Evolutionary conservation across 164 flowering plant genomes (phyloP), one percentile per base, ranked within the genome.

Genomic region (Vitis riparia): DNA sequence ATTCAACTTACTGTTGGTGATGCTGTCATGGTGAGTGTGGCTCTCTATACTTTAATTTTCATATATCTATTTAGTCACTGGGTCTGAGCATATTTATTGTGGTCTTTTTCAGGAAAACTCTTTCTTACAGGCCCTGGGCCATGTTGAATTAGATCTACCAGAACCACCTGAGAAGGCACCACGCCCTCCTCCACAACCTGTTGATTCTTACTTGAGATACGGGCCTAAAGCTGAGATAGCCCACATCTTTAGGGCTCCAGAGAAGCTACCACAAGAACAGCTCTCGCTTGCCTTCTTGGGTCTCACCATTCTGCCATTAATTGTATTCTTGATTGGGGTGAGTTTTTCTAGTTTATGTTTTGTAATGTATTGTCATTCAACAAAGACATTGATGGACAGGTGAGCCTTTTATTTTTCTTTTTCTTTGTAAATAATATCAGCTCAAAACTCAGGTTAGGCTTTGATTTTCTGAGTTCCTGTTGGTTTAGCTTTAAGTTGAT

Each of bases 1-100:
- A 79, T 93, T 78, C 85, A 93, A 79, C 91, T 96, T 16, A 80
- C 93, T 47, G 87, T 96, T 73, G 99, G 99, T 53, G 99, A 96
- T 80, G 81, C 97, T 76, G 87, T 76, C 55, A 96, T 93, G 99
- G 99, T 93, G 89, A 77, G 66, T 57, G 19, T 53, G 58, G 14
- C 17, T 53, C 14, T 59, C 15, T 71, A 52, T 66, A 10, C 29
- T 14, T 23, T 15, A 4, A 53, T 57, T 56, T 52, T 65, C 9
- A 9, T 23, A 5, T 13, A 23, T 10, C 49, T 63, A 51, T 69
- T n/a, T 62, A 9, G 50, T 37, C 30, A 23, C 16, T 29, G 8
- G 44, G 55, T 49, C 57, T 66, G 48, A 74, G 55, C 15, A 64
- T 63, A 65, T 49, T 15, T 49, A 11, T 17, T 67, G 30, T 55